phyloP scores from a whole-genome alignment of 768 basidiomycete genomes.

The Tephrocybe sp. region DNA sequence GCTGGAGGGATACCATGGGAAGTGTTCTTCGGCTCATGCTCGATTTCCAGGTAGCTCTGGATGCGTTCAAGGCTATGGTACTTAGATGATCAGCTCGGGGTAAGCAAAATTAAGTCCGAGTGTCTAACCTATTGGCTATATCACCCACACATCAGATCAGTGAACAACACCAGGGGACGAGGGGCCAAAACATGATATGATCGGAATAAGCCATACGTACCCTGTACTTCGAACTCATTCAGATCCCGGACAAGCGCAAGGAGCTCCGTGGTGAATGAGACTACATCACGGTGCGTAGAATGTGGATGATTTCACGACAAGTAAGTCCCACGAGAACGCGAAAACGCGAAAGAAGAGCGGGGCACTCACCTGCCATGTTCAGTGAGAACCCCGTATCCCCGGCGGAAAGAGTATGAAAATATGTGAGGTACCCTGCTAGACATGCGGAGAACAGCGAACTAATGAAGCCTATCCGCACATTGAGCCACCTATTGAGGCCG shows the following conservation, averaged over 20 bases:
- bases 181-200: not conserved
- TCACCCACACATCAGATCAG: not conserved
- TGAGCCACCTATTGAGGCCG: constrained; percentile 35
- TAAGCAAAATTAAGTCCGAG: not conserved
- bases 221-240: constrained; percentile 42
- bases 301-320: not conserved
- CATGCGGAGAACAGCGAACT: constrained; percentile 52
- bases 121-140: constrained; percentile 38
- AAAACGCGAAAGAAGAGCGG: constrained; percentile 31
- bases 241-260: constrained; percentile 42
- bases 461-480: constrained; percentile 53
- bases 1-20: constrained; percentile 51
- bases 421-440: constrained; percentile 54
- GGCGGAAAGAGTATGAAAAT: constrained; percentile 37
- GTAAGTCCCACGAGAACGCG: not conserved
- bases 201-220: constrained; percentile 13
- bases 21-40: constrained; percentile 47
- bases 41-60: constrained; percentile 56
- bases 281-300: constrained; percentile 16
- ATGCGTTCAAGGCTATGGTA: constrained; percentile 59
- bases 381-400: constrained; percentile 49
- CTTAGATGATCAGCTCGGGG: not conserved
- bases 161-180: constrained; percentile 9
- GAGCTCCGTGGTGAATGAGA: constrained; percentile 56
- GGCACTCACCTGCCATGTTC: constrained; percentile 44